phyloP scores from a whole-genome alignment of 1,284 basidiomycete genomes.

The Ustilago bromivora region DNA sequence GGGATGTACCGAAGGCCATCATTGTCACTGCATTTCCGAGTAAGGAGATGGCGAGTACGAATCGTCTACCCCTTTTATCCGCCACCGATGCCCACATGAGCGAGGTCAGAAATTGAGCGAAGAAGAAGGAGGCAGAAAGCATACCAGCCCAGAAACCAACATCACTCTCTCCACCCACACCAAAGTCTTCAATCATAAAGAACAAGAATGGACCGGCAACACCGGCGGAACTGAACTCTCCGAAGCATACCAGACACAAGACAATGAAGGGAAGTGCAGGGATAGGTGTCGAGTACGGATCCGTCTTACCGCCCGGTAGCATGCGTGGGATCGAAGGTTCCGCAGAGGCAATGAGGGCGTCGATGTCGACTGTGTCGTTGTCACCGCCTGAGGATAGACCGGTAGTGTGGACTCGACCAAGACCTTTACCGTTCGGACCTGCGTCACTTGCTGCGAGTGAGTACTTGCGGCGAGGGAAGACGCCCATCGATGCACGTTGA shows the following conservation, averaged over 20 bases:
- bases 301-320: slow-evolving; percentile 32
- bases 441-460: slow-evolving; percentile 38
- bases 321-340: slow-evolving; percentile 47
- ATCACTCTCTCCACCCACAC: slow-evolving; percentile 63
- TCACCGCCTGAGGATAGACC: slow-evolving; percentile 21
- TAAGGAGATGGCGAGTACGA: slow-evolving; percentile 86
- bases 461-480: slow-evolving; percentile 37
- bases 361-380: slow-evolving; percentile 35
- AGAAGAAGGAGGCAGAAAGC: slow-evolving; percentile 68
- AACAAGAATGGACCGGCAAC: slow-evolving; percentile 69
- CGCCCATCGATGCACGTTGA: slow-evolving; percentile 54
- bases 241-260: slow-evolving; percentile 67
- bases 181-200: slow-evolving; percentile 67
- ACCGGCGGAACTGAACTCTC: slow-evolving; percentile 80
- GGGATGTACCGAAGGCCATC: slow-evolving; percentile 86
- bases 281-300: slow-evolving; percentile 60
- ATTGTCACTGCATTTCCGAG: slow-evolving; percentile 83
- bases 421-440: slow-evolving; percentile 15
- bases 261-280: slow-evolving; percentile 67
- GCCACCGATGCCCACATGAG: slow-evolving; percentile 92
- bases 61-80: slow-evolving; percentile 86
- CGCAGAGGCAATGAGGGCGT: slow-evolving; percentile 39
- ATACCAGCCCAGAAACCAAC: slow-evolving; percentile 69
- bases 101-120: slow-evolving; percentile 80
- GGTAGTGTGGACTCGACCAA: slow-evolving; percentile 41